Conservation (phyloP, 2,329 filamentous ascomycete genomes). For the Lecanosticta acicola region DNA sequence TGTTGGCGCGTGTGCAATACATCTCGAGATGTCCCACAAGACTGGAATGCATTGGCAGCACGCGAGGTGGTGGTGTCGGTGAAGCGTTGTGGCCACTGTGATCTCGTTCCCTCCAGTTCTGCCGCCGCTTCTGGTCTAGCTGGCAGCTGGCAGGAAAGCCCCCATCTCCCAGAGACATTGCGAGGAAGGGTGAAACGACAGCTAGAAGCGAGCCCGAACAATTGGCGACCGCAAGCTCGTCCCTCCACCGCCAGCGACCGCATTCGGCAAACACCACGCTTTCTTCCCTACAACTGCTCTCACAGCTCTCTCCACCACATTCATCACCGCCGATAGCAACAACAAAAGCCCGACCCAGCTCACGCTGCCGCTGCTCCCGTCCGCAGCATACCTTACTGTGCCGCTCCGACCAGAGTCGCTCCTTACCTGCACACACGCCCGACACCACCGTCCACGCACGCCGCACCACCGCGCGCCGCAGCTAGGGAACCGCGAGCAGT, state of each 20-base stretch:
- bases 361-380: background rate
- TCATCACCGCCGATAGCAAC: background rate
- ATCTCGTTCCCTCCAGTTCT: background rate
- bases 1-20: background rate
- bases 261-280: background rate
- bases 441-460: background rate
- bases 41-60: background rate
- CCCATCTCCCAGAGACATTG: background rate
- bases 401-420: background rate
- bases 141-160: background rate
- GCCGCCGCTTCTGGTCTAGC: background rate
- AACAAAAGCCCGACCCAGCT: background rate
- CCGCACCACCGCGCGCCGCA: constrained; percentile 5
- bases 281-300: background rate
- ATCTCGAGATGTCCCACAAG: background rate
- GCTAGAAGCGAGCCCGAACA: background rate
- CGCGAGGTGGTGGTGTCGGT: background rate
- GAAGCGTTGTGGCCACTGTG: background rate
- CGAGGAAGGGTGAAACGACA: background rate
- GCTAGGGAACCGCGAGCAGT: background rate
- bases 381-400: background rate
- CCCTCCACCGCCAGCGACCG: background rate
- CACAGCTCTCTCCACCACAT: background rate
- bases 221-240: background rate
- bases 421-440: background rate